Percentiles rank a stretch among this genome's conserved stretches.
phyloP scores from a whole-genome alignment of 345 rosid genomes.

The Litchi chinensis region DNA sequence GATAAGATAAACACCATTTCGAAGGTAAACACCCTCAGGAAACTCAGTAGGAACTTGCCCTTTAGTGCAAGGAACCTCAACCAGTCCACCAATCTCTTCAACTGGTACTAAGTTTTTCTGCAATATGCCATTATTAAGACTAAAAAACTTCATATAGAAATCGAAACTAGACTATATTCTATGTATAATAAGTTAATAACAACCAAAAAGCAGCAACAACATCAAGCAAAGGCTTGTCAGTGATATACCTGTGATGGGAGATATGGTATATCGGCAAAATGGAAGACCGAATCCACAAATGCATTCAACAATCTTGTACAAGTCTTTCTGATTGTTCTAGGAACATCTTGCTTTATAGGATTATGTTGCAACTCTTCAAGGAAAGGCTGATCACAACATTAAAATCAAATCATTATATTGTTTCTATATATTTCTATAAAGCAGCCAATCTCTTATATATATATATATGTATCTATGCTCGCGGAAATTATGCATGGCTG shows the following conservation, averaged over 20 bases:
- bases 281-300: conserved; percentile 41
- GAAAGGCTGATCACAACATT: conserved; percentile 30
- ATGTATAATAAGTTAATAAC: neutral
- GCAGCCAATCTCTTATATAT: neutral
- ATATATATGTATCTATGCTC: too few species aligned
- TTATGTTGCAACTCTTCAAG: conserved; percentile 19
- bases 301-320: conserved; percentile 36
- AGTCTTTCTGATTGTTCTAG: conserved; percentile 20
- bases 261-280: conserved; percentile 41
- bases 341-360: conserved; percentile 28
- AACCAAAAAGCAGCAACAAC: neutral
- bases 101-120: conserved; percentile 55
- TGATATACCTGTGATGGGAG: conserved; percentile 47
- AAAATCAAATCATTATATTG: neutral
- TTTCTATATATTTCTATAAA: neutral
- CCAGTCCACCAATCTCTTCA: conserved; percentile 26
- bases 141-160: too few species aligned
- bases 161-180: too few species aligned
- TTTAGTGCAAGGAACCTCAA: conserved; percentile 23
- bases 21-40: conserved; percentile 25
- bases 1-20: conserved; percentile 32
- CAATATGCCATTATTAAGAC: neutral
- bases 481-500: too few species aligned
- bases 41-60: conserved; percentile 34
- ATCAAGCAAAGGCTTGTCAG: neutral